Conservation (phyloP, 441 rosid species). For the Bruguiera hainesii region DNA sequence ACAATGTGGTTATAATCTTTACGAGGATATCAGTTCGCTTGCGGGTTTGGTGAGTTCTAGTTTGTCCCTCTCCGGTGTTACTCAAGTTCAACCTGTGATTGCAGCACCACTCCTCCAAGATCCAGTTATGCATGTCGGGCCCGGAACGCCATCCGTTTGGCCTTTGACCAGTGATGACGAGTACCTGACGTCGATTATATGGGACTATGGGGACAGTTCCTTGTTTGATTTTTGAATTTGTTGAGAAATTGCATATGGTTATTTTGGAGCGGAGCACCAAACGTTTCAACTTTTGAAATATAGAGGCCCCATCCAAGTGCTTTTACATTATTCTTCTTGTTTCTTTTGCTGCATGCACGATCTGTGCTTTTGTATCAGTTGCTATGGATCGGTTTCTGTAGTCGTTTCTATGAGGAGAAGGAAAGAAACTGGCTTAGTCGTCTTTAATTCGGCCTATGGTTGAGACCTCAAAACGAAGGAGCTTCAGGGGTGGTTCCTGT, state of each 20-base stretch:
- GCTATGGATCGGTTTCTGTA: not conserved
- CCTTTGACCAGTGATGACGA: conserved; percentile 58
- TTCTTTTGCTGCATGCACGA: not conserved
- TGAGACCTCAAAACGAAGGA: too few relatives aligned
- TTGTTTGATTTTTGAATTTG: conserved; percentile 51
- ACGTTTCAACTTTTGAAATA: not conserved
- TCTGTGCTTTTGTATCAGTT: not conserved
- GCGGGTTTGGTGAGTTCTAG: conserved; percentile 46
- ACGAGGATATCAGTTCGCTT: conserved; percentile 37
- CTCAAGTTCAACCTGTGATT: conserved; percentile 23
- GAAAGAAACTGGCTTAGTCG: too few relatives aligned
- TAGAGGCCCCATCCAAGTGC: not conserved
- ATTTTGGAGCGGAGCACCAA: not conserved
- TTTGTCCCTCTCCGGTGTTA: conserved; percentile 31
- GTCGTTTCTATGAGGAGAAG: too few relatives aligned
- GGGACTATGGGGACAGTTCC: conserved; percentile 71
- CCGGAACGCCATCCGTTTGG: conserved; percentile 60
- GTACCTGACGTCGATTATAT: conserved; percentile 45
- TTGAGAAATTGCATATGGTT: conserved; percentile 3
- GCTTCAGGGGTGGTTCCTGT: too few relatives aligned
- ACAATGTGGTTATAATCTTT: conserved; percentile 16
- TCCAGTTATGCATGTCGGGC: conserved; percentile 37
- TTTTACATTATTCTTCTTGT: not conserved
- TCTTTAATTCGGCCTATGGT: too few relatives aligned
- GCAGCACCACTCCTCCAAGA: conserved; percentile 28